A percentile compares a stretch with the other conserved stretches of the same genome.
phyloP scores from a whole-genome alignment of 2,329 filamentous ascomycete species.

The Aspergillus terreus region DNA sequence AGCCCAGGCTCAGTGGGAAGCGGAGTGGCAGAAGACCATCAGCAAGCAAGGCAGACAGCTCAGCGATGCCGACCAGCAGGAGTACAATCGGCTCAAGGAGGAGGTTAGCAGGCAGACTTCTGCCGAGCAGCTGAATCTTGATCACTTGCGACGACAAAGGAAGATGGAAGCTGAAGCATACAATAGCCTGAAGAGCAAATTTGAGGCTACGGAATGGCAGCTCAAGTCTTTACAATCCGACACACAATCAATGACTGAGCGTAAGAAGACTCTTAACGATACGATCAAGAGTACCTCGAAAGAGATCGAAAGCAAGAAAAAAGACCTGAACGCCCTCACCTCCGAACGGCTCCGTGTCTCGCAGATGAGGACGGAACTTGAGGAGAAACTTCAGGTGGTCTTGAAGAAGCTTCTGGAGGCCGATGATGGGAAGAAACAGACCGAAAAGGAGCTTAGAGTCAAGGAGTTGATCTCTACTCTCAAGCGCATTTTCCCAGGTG shows the following conservation, averaged over 20 bases:
- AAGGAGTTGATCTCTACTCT: constrained; percentile 82
- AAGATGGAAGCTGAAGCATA: constrained; percentile 91
- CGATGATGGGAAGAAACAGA: constrained; percentile 80
- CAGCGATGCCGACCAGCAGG: constrained; percentile 78
- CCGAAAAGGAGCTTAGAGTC: constrained; percentile 71
- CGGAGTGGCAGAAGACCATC: constrained; percentile 78
- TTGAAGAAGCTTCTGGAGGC: constrained; percentile 78
- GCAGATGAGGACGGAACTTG: constrained; percentile 79
- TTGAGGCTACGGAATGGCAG: constrained; percentile 72
- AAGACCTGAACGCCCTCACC: constrained; percentile 78
- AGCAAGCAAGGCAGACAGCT: constrained; percentile 84
- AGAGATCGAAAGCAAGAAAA: constrained; percentile 85
- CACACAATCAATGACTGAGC: constrained; percentile 63
- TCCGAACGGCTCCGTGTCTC: constrained; percentile 79
- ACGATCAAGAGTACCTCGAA: constrained; percentile 64
- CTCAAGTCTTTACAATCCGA: constrained; percentile 72
- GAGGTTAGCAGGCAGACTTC: constrained; percentile 82
- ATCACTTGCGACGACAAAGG: constrained; percentile 80
- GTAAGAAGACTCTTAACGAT: constrained; percentile 60
- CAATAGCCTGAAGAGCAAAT: constrained; percentile 81
- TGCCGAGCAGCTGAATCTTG: constrained; percentile 74
- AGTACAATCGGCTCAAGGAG: constrained; percentile 79
- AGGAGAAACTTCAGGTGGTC: constrained; percentile 84
- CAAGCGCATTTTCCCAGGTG: constrained; percentile 87
- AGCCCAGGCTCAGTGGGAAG: constrained; percentile 82